phyloP scores from a whole-genome alignment of 202 grass and related monocot species.

The Setaria viridis region DNA sequence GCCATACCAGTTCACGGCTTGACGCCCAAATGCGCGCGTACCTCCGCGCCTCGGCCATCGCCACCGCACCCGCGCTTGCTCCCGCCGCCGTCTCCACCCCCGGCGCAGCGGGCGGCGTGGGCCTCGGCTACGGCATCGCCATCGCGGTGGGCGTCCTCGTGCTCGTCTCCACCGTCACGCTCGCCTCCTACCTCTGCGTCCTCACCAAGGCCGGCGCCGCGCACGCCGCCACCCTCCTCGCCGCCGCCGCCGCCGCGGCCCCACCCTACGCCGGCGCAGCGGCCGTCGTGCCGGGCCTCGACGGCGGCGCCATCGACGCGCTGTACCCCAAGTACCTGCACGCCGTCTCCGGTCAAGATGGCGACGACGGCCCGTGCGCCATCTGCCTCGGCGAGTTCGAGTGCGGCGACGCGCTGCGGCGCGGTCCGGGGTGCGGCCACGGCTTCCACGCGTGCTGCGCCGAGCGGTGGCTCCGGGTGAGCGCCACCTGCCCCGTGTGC shows the following conservation, averaged over 20 bases:
- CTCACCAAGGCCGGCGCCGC: conserved; percentile 52
- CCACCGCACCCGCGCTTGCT: neutral
- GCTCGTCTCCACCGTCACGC: conserved; percentile 61
- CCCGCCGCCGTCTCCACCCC: neutral
- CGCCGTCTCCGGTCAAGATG: neutral
- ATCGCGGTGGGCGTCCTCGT: conserved; percentile 72
- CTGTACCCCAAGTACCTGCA: conserved; percentile 64
- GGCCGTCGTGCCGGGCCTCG: conserved; percentile 48
- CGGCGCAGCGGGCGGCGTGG: conserved; percentile 37
- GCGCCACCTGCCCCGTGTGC: conserved; percentile 74
- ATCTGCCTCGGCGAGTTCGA: too few species aligned
- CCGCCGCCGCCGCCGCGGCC: neutral
- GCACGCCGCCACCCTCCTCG: neutral
- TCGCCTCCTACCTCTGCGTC: neutral
- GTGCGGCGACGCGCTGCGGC: conserved; percentile 49
- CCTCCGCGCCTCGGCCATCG: neutral
- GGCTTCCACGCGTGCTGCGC: neutral
- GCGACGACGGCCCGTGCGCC: neutral
- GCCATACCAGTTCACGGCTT: neutral
- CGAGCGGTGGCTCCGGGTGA: conserved; percentile 53
- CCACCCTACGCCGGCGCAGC: neutral
- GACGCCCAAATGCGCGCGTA: neutral
- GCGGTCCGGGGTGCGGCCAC: conserved; percentile 50
- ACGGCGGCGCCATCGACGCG: conserved; percentile 59
- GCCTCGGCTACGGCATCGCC: conserved; percentile 82